phyloP scores from a whole-genome alignment of 352 stramenopile species.

The Peronospora farinosa region DNA sequence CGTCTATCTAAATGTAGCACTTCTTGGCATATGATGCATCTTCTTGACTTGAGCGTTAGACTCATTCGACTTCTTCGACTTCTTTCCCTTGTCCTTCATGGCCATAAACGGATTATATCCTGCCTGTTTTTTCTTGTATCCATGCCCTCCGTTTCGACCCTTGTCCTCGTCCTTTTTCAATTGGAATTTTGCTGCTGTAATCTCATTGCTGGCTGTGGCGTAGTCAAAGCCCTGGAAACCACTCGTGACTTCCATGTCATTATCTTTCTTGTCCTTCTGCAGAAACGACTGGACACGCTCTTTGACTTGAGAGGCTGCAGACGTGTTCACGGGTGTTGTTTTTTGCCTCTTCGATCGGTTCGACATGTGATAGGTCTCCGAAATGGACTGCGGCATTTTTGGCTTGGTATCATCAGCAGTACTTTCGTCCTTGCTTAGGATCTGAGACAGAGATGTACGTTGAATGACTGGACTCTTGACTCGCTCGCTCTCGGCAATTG shows the following conservation, averaged over 20 bases:
- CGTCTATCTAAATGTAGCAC: conserved; percentile 74
- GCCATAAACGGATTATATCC: conserved; percentile 78
- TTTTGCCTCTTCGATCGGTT: conserved; percentile 66
- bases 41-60: conserved; percentile 54
- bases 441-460: conserved; percentile 4
- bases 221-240: conserved; percentile 53
- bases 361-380: conserved; percentile 68
- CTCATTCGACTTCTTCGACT: conserved; percentile 17
- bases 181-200: conserved; percentile 44
- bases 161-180: conserved; percentile 34
- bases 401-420: conserved; percentile 7
- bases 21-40: conserved; percentile 79
- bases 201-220: conserved; percentile 35
- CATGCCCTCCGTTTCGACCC: conserved; percentile 14
- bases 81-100: conserved; percentile 37
- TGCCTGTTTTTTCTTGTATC: conserved; percentile 38
- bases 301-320: conserved; percentile 33
- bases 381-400: conserved; percentile 57
- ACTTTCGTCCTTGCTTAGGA: conserved; percentile 9
- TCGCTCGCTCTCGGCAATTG: conserved; percentile 43
- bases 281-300: conserved; percentile 40
- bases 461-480: conserved; percentile 2
- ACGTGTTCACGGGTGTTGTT: conserved; percentile 27
- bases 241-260: conserved; percentile 10
- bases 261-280: conserved; percentile 30